Evolutionary conservation across 1,284 basidiomycete genomes (phyloP).

Genomic region (Fomitopsis pinicola): DNA sequence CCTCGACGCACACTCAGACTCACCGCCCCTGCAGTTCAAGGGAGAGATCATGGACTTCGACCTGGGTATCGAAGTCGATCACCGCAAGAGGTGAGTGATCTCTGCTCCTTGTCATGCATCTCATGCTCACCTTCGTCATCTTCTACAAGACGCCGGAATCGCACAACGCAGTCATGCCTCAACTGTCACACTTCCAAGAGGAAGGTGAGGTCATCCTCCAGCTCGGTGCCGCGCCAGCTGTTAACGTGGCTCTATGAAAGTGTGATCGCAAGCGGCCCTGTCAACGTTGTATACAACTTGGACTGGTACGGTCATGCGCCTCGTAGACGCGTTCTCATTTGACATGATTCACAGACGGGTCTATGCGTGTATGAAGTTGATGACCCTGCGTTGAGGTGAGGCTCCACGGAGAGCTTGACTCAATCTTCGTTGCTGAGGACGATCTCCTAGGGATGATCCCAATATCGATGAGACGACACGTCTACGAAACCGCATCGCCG

Average conservation of each 20-base stretch:
- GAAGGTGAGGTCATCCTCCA: slow-evolving; percentile 51
- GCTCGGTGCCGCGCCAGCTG: background rate
- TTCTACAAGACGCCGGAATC: slow-evolving; percentile 63
- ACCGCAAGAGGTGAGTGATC: slow-evolving; percentile 36
- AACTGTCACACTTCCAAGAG: slow-evolving; percentile 92
- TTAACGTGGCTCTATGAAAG: slow-evolving; percentile 31
- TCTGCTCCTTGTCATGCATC: slow-evolving; percentile 31
- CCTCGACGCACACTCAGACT: slow-evolving; percentile 26
- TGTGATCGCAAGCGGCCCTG: slow-evolving; percentile 84
- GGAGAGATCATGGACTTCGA: slow-evolving; percentile 67
- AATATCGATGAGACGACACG: slow-evolving; percentile 79
- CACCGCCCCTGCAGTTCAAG: slow-evolving; percentile 46
- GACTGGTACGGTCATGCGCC: slow-evolving; percentile 47
- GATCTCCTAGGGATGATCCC: slow-evolving; percentile 66
- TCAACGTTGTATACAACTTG: slow-evolving; percentile 79
- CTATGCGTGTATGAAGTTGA: slow-evolving; percentile 92
- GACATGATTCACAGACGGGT: slow-evolving; percentile 55
- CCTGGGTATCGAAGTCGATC: slow-evolving; percentile 60
- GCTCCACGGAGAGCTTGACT: slow-evolving; percentile 7
- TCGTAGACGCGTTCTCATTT: slow-evolving; percentile 15
- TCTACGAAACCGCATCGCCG: slow-evolving; percentile 80
- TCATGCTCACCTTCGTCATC: slow-evolving; percentile 28
- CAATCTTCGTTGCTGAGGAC: background rate
- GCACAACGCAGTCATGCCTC: slow-evolving; percentile 84
- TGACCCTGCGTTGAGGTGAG: slow-evolving; percentile 76